These are phyloP conservation scores for Haplosporangium sp. DNA, from an alignment of 371 early-diverging fungal species.

Conservation along the genomic window DNA sequence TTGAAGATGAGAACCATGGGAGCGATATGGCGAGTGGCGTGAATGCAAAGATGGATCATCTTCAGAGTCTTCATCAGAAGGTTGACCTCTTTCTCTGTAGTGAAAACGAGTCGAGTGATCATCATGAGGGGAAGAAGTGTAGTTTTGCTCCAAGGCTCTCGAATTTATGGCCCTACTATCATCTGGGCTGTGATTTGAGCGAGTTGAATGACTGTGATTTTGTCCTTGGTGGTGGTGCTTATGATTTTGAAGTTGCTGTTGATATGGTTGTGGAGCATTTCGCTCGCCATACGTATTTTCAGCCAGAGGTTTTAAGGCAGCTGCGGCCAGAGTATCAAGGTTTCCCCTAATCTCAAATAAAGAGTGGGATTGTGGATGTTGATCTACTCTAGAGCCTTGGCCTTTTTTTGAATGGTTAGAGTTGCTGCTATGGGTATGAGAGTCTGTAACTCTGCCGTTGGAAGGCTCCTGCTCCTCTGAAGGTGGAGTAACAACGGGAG, in stretches of 20 bases:
- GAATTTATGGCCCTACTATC: neutral
- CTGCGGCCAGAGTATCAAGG: constrained; percentile 48
- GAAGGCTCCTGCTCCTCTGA: neutral
- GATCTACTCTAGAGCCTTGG: neutral
- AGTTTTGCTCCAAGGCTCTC: neutral
- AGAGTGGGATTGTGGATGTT: constrained; percentile 4
- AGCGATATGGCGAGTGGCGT: neutral
- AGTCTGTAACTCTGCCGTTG: neutral
- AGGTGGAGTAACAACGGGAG: neutral
- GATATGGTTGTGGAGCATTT: constrained; percentile 5
- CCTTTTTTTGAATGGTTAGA: neutral
- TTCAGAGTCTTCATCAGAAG: constrained; percentile 41
- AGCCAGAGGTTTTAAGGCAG: constrained; percentile 39
- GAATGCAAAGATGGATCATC: constrained; percentile 1
- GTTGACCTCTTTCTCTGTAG: constrained; percentile 27
- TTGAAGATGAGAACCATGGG: neutral
- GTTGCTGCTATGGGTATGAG: neutral
- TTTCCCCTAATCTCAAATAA: constrained; percentile 34
- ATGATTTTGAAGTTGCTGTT: neutral
- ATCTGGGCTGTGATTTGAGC: neutral
- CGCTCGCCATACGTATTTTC: constrained; percentile 4
- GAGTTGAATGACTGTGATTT: neutral
- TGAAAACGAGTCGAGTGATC: constrained; percentile 18
- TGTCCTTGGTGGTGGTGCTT: neutral
- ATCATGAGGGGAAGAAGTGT: neutral